A percentile compares a stretch with the other conserved stretches of the same genome.
phyloP scores from a whole-genome alignment of 129 eudicot species.

The Mikania micrantha region DNA sequence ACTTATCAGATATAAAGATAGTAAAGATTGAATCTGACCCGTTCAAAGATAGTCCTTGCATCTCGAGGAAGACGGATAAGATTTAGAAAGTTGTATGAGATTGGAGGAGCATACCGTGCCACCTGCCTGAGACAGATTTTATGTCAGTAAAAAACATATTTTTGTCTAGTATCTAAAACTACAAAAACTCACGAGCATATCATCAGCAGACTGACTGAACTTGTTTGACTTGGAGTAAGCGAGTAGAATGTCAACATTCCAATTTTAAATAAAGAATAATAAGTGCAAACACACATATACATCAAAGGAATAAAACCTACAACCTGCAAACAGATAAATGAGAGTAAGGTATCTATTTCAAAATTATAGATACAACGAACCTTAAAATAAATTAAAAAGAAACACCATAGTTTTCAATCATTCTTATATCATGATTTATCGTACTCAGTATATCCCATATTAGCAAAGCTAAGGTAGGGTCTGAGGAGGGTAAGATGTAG shows the following conservation, averaged over 20 bases:
- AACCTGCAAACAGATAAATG: conserved; percentile 42
- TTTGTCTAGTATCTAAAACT: background rate
- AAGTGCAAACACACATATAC: conserved; percentile 94
- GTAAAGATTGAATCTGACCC: conserved; percentile 36
- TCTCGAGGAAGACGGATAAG: conserved; percentile 62
- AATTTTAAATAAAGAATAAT: conserved; percentile 73
- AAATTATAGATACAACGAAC: background rate
- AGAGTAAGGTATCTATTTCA: background rate
- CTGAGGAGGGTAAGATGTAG: no score
- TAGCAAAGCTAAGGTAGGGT: no score
- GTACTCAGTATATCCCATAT: no score
- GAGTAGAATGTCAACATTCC: conserved; percentile 88
- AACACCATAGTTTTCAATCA: conserved; percentile 24
- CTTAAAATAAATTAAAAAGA: background rate
- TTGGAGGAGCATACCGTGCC: conserved; percentile 91
- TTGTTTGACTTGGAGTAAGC: conserved; percentile 88
- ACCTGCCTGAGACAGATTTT: conserved; percentile 59
- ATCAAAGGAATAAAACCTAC: conserved; percentile 64
- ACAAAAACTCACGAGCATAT: conserved; percentile 67
- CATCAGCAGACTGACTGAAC: conserved; percentile 89
- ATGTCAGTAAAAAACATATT: background rate
- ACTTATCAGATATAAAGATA: background rate
- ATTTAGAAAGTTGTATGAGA: conserved; percentile 86
- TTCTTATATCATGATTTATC: no score
- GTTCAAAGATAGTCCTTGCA: conserved; percentile 69